A percentile compares a stretch with the other conserved stretches of the same genome.
Conservation (phyloP, 208 protist species). For the Crithidia sp. region DNA sequence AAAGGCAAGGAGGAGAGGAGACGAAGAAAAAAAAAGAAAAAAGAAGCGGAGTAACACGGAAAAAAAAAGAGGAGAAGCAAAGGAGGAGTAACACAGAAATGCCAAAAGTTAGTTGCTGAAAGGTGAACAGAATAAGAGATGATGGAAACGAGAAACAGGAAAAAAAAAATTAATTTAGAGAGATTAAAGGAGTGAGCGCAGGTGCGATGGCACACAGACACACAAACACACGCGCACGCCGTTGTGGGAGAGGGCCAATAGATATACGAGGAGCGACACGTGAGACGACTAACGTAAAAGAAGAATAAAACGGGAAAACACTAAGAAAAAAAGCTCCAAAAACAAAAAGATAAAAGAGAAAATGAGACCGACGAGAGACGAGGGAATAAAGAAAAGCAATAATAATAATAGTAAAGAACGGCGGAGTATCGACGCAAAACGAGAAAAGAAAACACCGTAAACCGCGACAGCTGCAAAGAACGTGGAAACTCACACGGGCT, state of each 20-base stretch:
- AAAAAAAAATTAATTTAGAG: neutral
- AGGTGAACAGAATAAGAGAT: neutral
- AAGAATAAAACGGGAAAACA: neutral
- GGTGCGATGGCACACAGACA: neutral
- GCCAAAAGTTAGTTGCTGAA: neutral
- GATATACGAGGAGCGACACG: neutral
- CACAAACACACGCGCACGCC: neutral
- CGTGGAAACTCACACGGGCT: too few species aligned
- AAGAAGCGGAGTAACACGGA: neutral
- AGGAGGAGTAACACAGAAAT: neutral
- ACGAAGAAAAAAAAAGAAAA: neutral
- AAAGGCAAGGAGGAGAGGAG: neutral
- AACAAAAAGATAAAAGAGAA: constrained; percentile 2
- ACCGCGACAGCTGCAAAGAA: too few species aligned
- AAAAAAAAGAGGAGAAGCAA: neutral
- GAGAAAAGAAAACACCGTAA: neutral
- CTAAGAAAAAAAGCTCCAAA: neutral
- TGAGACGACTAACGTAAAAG: neutral
- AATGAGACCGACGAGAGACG: neutral
- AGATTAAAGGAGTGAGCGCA: neutral
- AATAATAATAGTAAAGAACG: constrained; percentile 8
- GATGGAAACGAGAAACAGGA: neutral
- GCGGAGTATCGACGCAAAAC: neutral
- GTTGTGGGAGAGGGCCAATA: neutral
- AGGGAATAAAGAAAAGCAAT: neutral